Base-by-base conservation (phyloP, 331 rosid species). In the Quercus phellos region DNA sequence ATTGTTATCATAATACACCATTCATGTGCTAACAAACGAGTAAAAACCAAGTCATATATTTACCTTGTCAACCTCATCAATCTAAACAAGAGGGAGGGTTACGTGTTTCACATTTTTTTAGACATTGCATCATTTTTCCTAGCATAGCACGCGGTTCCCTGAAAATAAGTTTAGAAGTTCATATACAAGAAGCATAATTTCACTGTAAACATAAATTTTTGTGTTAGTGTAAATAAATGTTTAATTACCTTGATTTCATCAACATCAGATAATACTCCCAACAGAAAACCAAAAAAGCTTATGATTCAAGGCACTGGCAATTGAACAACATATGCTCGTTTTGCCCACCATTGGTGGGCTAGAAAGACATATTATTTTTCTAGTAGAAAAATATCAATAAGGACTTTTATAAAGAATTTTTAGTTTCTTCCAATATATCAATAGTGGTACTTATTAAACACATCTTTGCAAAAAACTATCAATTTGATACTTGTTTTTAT, bases 141-240 rank as follows among this genome's bases (percentile, higher is more conserved):
- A 97, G 99, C 98, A 93, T 95, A 74, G 98, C 98, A 78, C 99
- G 97, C 98, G 96, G 87, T 95, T 46, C 99, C 99, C 94, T 95
- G 93, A 17, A 75, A 18, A 51, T 54, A 74, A 76, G 73, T 80
- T 80, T 56, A 19, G 69, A 55, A 70, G 74, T 84, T 69, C 76
- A 74, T 18, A 76, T 46, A 53, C 70, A 77, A 77, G 61, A 74
- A 43, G 70, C 56, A 67, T 27, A 17, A 51, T 29, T 27, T 75
- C 60, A 72, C 72, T 34, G 24, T 64, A 69, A 14, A 59, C 14
- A 4, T 34, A 12, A 34, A 32, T 17, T 46, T 24, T 26, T 6
- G 72, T 54, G 58, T 27, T 19, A 29, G 16, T 29, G 27, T 16
- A 2, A 38, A 35, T 46, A 22, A 73, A 51, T 14, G 26, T 64